phyloP scores from a whole-genome alignment of 116 monocot genomes.

The Zostera marina region DNA sequence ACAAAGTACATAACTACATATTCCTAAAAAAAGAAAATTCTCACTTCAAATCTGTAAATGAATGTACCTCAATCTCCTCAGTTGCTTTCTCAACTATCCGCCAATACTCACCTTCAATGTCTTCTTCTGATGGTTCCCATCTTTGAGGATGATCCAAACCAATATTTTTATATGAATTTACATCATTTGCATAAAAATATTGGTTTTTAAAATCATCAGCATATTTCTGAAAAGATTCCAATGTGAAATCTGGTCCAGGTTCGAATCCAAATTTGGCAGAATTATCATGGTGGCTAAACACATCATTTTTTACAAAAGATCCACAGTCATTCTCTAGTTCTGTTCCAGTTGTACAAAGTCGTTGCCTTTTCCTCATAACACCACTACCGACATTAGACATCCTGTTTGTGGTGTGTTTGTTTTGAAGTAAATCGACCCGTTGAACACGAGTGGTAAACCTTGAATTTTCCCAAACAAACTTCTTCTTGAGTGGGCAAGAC shows the following conservation, averaged over 20 bases:
- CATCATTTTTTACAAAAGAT: constrained; percentile 8
- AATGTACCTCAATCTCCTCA: constrained; percentile 44
- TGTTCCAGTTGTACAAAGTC: constrained; percentile 13
- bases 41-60: constrained; percentile 31
- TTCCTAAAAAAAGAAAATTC: constrained; percentile 9
- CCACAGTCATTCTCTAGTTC: background rate
- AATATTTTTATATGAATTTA: background rate
- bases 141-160: constrained; percentile 2
- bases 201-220: constrained; percentile 62
- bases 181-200: constrained; percentile 26
- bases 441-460: constrained; percentile 61
- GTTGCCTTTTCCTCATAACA: constrained; percentile 41
- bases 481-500: constrained; percentile 70
- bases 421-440: constrained; percentile 67
- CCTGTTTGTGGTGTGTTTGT: constrained; percentile 16
- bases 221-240: constrained; percentile 59
- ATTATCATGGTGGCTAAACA: constrained; percentile 6
- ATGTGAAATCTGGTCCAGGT: constrained; percentile 55
- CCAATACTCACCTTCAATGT: constrained; percentile 63
- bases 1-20: background rate
- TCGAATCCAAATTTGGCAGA: constrained; percentile 62
- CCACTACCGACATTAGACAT: constrained; percentile 5
- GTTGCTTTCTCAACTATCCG: constrained; percentile 42
- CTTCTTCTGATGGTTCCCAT: constrained; percentile 34
- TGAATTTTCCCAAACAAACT: constrained; percentile 39